phyloP scores from a whole-genome alignment of 352 stramenopile genomes.

The Stramenopiles sp. region DNA sequence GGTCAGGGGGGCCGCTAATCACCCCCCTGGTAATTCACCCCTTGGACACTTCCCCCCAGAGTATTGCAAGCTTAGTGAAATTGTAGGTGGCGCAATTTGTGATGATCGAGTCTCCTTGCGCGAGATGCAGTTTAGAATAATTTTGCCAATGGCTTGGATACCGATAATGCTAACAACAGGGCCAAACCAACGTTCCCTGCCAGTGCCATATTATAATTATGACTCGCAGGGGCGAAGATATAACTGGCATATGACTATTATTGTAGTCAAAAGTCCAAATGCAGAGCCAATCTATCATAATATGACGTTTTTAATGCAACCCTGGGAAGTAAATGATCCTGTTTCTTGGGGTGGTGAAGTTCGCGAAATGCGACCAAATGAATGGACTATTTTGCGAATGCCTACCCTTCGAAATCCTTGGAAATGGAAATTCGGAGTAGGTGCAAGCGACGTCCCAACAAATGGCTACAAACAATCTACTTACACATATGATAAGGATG shows the following conservation, averaged over 20 bases:
- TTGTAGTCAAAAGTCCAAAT: background rate
- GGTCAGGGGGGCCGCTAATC: background rate
- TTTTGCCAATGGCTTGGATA: background rate
- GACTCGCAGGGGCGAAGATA: background rate
- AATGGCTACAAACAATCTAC: background rate
- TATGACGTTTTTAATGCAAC: background rate
- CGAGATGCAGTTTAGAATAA: background rate
- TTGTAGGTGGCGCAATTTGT: background rate
- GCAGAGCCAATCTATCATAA: background rate
- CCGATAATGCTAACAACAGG: background rate
- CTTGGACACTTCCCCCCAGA: background rate
- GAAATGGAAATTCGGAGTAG: background rate
- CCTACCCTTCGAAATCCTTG: background rate
- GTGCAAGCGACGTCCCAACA: background rate
- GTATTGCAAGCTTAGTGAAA: background rate
- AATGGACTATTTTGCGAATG: background rate
- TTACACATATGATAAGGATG: background rate
- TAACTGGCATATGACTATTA: background rate
- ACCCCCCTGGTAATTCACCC: background rate
- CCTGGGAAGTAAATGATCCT: background rate
- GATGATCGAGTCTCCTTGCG: background rate
- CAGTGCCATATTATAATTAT: background rate
- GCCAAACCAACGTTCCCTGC: background rate
- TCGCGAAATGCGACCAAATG: background rate
- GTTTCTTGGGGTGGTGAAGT: background rate